Base-by-base conservation (phyloP, 805 yeast species). In the Blastobotrys terrestris region DNA sequence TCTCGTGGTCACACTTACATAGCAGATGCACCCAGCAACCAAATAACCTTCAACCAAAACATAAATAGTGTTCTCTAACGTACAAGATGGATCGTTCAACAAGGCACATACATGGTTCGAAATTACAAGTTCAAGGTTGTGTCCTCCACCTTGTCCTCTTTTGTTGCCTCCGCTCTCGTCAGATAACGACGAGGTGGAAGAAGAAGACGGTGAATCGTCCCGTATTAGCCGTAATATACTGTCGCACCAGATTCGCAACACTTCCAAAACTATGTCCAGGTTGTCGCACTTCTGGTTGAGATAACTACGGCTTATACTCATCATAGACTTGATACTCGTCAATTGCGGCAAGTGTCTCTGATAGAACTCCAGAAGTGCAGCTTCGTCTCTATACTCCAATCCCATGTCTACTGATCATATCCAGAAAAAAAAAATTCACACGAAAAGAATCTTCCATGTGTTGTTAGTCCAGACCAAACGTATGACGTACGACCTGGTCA, bases 21-120 rank as follows among this genome's bases (percentile, higher is more conserved):
- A 55, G 13, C 65, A 64, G 40, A 61, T 57, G 31, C 63, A 61
- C 2, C 65, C 63, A 5, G 61, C 63, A 18, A 62, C 56, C n/a
- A 60, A 55, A 31, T 55, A 56, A 16, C 58, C 59, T 16, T 56
- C 58, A 11, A 49, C 16, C 8, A 41, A 45, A 8, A 41, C 42
- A 40, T 46, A 48, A 22, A 39, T 21, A 8, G 35, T 26, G 35
- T 26, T 26, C 35, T 26, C 35, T 11, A 26, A 21, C 7, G 40
- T 15, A 7, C 18, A 21, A 5, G 48, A 39, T 8, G 18, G 40
- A 6, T 21, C 48, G 15, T 31, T 39, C 15, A 46, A 21, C 16
- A 46, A n/a, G 15, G 19, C 40, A n/a, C 40, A 21, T 5, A 46
- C 40, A 31, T n/a, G 16, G 8, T 31, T n/a, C 15, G 15, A 22